Evolutionary conservation across 2,329 filamentous ascomycete genomes (phyloP), one percentile per base, ranked within the genome.

Genomic region (Trichoderma breve): DNA sequence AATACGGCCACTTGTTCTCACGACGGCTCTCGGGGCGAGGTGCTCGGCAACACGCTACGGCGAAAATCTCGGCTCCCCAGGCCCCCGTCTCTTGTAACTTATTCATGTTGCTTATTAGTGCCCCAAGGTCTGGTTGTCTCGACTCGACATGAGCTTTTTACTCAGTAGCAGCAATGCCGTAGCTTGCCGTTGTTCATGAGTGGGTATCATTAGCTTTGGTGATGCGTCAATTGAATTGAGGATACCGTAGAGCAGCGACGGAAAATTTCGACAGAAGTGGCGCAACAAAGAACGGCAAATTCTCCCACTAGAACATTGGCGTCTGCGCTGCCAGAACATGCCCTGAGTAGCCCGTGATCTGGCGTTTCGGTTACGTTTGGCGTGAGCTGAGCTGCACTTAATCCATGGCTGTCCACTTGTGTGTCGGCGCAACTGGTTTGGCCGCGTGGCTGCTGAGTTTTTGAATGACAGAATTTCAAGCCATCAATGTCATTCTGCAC

Each of bases 361-460:
- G 43, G 57, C 24, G n/a, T 53, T 62, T 51, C 9, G 47, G 39
- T 36, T 30, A n/a, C 60, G 28, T n/a, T 15, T 36, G 34, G 39
- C 43, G 34, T 28, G 34, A 30, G 15, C 12, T 53, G 66, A 4
- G 21, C 8, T 53, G 66, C 18, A 26, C 36, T 61, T 51, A n/a
- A 6, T 11, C 7, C 2, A 4, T 53, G 28, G 57, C 66, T 24
- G 30, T 12, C 39, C 32, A 15, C 15, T 21, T 21, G 28, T 61
- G 53, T 62, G 28, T 60, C 57, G 66, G 66, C 39, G 39, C 15
- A 15, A 70, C 24, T 62, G 39, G 60, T 61, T 28, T 62, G 39
- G 57, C 66, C 57, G 66, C 15, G 66, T 70, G 66, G 66, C 55
- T 62, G 47, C 36, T 69, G 32, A 70, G 55, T 60, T 62, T 66